Conservation (phyloP, 2,329 filamentous ascomycete genomes). For the Gnomoniopsis smithogilvyi region DNA sequence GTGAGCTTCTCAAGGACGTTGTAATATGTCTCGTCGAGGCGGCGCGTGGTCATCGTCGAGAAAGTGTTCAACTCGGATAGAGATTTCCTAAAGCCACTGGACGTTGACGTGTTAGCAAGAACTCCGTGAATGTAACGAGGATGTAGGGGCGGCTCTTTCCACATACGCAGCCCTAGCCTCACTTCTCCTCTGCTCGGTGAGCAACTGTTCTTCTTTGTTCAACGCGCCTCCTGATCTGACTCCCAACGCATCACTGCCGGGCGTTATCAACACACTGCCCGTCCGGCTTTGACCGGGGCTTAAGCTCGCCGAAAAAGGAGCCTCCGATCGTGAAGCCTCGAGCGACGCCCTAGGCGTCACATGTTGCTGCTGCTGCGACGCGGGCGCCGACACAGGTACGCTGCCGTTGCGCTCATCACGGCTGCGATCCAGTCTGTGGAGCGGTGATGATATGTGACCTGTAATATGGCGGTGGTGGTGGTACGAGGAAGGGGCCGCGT, state of each 20-base stretch:
- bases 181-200: slow-evolving; percentile 39
- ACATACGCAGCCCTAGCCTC: slow-evolving; percentile 39
- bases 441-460: slow-evolving; percentile 29
- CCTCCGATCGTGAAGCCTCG: slow-evolving; percentile 44
- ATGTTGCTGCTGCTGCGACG: slow-evolving; percentile 21
- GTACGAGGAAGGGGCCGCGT: slow-evolving; percentile 31
- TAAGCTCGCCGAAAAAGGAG: slow-evolving; percentile 37
- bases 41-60: slow-evolving; percentile 60
- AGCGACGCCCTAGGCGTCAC: slow-evolving; percentile 34
- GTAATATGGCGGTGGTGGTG: slow-evolving; percentile 8
- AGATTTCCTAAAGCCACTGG: slow-evolving; percentile 50
- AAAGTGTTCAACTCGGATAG: slow-evolving; percentile 54
- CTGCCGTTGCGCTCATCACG: slow-evolving; percentile 32
- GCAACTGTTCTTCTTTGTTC: slow-evolving; percentile 36
- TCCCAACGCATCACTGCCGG: slow-evolving; percentile 21
- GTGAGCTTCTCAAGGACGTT: slow-evolving; percentile 67
- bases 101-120: slow-evolving; percentile 7
- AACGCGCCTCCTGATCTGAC: slow-evolving; percentile 17
- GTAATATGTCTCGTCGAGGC: slow-evolving; percentile 73
- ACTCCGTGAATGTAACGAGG: background rate
- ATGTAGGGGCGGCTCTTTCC: slow-evolving; percentile 9
- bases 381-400: slow-evolving; percentile 18
- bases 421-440: slow-evolving; percentile 30
- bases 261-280: slow-evolving; percentile 35
- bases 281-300: slow-evolving; percentile 42